Percentiles rank a stretch among this genome's conserved stretches.
These are phyloP conservation scores for Pleomassaria siparia DNA, from an alignment of 2,329 filamentous ascomycete species.

Conservation along the genomic window DNA sequence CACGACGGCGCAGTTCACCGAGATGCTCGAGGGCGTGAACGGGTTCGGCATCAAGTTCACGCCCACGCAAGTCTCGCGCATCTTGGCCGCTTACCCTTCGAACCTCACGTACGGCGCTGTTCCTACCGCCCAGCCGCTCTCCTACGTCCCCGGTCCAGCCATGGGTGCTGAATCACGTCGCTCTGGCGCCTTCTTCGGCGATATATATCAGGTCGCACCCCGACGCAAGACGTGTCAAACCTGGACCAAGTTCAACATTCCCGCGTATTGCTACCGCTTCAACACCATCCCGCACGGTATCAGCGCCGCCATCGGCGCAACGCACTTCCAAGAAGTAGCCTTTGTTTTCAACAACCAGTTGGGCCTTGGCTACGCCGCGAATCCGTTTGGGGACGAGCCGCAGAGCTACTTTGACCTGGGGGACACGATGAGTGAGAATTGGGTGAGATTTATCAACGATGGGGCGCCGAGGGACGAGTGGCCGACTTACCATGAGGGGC, in stretches of 20 bases:
- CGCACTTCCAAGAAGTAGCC: constrained; percentile 57
- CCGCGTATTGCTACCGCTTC: constrained; percentile 65
- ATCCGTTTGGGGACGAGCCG: constrained; percentile 40
- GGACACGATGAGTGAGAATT: constrained; percentile 47
- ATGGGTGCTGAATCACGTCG: constrained; percentile 55
- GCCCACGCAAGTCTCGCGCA: constrained; percentile 19
- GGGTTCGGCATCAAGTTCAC: constrained; percentile 26
- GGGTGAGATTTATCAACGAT: constrained; percentile 50
- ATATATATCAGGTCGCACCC: constrained; percentile 58
- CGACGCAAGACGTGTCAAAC: constrained; percentile 56
- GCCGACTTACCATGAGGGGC: constrained; percentile 45
- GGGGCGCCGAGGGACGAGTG: constrained; percentile 36
- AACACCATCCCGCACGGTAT: constrained; percentile 56
- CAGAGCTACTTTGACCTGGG: constrained; percentile 43
- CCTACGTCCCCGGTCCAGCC: constrained; percentile 3
- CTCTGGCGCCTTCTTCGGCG: constrained; percentile 54
- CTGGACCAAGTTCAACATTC: constrained; percentile 51
- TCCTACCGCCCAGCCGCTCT: constrained; percentile 18
- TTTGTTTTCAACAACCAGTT: constrained; percentile 52
- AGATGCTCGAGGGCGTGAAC: constrained; percentile 38
- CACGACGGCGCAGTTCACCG: constrained; percentile 55
- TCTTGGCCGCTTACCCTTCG: constrained; percentile 33
- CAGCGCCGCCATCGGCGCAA: constrained; percentile 47
- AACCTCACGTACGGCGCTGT: constrained; percentile 29
- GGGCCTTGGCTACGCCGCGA: constrained; percentile 44